Percentiles rank a stretch among this genome's conserved stretches.
phyloP scores from a whole-genome alignment of 768 basidiomycete species.

The Lentinula edodes region DNA sequence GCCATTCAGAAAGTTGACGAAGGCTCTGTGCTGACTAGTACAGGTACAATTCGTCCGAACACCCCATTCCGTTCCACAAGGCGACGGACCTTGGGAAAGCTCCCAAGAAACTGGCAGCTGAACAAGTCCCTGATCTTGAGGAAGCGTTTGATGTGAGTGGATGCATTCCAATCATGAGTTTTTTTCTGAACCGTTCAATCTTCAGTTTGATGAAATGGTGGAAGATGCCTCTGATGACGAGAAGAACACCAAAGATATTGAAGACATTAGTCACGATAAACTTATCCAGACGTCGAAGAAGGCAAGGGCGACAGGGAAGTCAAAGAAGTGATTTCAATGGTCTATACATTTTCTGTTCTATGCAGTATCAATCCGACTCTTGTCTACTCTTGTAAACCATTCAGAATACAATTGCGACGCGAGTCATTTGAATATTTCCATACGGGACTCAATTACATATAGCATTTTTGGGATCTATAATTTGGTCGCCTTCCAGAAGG shows the following conservation, averaged over 20 bases:
- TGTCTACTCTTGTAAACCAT: neutral
- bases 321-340: conserved; percentile 5
- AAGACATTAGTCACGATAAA: conserved; percentile 30
- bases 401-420: no score
- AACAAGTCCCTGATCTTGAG: conserved; percentile 83
- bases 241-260: conserved; percentile 22
- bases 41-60: conserved; percentile 85
- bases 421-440: no score
- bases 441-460: no score
- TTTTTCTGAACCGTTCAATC: conserved; percentile 3
- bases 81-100: conserved; percentile 72
- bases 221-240: conserved; percentile 50
- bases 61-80: conserved; percentile 95
- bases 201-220: conserved; percentile 39
- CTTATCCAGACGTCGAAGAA: conserved; percentile 37
- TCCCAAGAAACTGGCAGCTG: conserved; percentile 74
- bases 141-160: conserved; percentile 77
- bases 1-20: neutral
- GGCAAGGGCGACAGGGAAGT: conserved; percentile 21
- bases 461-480: neutral
- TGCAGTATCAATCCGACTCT: no score
- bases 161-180: neutral
- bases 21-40: neutral
- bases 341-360: neutral
- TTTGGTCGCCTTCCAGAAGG: conserved; percentile 28